Evolutionary conservation across 768 basidiomycete species (phyloP), one percentile per base, ranked within the genome.

Genomic region (Clitopilus hobsonii): DNA sequence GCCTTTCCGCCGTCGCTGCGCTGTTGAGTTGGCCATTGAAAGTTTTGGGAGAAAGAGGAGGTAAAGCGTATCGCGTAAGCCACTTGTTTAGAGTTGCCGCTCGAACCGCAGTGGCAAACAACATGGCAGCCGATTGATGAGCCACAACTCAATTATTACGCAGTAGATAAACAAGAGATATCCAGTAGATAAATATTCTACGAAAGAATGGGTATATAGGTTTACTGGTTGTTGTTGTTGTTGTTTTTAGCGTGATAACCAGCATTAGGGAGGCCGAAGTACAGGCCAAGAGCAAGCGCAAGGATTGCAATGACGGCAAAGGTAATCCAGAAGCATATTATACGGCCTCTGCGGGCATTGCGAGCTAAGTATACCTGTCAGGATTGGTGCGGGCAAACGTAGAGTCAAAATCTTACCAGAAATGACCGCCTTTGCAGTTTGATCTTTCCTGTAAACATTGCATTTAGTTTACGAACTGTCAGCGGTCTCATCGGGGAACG

Each of bases 291-390:
- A 0, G 74, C 90, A 48, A 89, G 68, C 58, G 88, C 75, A 52
- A 73, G 16, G 41, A 45, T 45, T 10, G 18, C 16, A 20, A 45
- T 2, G n/a, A 45, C 22, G n/a, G 41, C 11, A 5, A 45, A 20
- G 18, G 41, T 45, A 18, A 45, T 45, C 41, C 16, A 71, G 69
- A 94, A 92, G 70, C 90, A 94, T 71, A 89, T 89, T 89, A 89
- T 91, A 57, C 91, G 84, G 71, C 86, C 91, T 64, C 82, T 84
- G 55, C 94, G 82, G 7, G 90, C 89, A 23, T 76, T 69, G 11
- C 85, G 76, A 0, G 89, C 89, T 69, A 48, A 28, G 6, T 27
- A 5, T n/a, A 13, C 14, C n/a, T 8, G 8, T 50, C 10, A 30
- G 38, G 58, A 50, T 23, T 28, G n/a, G 16, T 28, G 32, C 11